Base-by-base conservation (phyloP, 2,329 filamentous ascomycete genomes). In the Eurotiales sp. region DNA sequence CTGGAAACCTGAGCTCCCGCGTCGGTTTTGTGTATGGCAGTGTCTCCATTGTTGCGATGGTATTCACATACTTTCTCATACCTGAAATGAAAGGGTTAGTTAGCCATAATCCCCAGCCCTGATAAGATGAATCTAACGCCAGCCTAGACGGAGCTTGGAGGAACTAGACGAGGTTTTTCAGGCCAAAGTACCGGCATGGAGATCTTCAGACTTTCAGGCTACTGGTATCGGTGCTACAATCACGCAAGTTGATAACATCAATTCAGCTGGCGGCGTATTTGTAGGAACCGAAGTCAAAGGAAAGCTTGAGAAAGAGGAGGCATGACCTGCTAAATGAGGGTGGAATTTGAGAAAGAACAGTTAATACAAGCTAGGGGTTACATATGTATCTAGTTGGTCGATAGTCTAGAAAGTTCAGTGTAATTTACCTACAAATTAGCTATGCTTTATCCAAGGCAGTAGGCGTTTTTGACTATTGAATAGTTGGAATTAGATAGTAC, bases 101-200 rank as follows among this genome's bases (percentile, higher is more conserved):
- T n/a, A n/a, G n/a, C n/a, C n/a, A n/a, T n/a, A n/a, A n/a, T n/a
- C n/a, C n/a, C n/a, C n/a, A n/a, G n/a, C n/a, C n/a, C n/a, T n/a
- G n/a, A n/a, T n/a, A n/a, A n/a, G n/a, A n/a, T n/a, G n/a, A n/a
- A n/a, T n/a, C n/a, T n/a, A n/a, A n/a, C n/a, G n/a, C n/a, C n/a
- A n/a, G n/a, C n/a, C n/a, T n/a, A n/a, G n/a, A 17, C 51, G 68
- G 32, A 67, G 65, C 7, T 68, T 64, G 55, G 62, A 61, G 19
- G 70, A 73, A 56, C 51, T 72, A 10, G 70, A 72, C 51, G 59
- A 71, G 8, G 42, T 74, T 40, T 74, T 74, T 53, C 59, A 69
- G 50, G 59, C 63, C 37, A 64, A 58, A 32, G 60, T 69, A 3
- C 57, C 62, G 21, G 66, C 70, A 11, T 59, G 66, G 30, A 66